Evolutionary conservation across 148 eudicot genomes (phyloP), one percentile per base, ranked within the genome.

Genomic region (Silene conica): DNA sequence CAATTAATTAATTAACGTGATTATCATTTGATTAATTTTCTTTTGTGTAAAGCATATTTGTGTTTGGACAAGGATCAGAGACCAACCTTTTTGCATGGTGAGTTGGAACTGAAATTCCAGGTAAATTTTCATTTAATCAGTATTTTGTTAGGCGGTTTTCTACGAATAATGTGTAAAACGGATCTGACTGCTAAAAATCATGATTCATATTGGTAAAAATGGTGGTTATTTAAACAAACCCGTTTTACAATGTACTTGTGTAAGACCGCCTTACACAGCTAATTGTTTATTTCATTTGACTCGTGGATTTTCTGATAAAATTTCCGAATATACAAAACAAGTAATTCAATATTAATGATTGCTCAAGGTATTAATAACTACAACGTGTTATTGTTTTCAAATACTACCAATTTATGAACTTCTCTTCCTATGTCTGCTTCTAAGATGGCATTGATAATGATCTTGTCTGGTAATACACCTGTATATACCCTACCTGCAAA

Each of bases 351-450:
- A 48, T 48, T 65, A 50, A 68, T 69, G 60, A 52, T 1, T 8
- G 12, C 45, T 52, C 22, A 12, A 22, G 41, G 57, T 12, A 23
- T 22, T 22, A 3, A 3, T 46, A 46, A 21, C 46, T 69, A 16
- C 59, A 69, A 69, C 11, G 19, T 69, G 25, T 19, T 43, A 12
- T 41, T 67, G 56, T 45, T 22, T 26, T 46, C 55, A 46, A 18
- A 10, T 45, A 45, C 8, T 67, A 45, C 13, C 46, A 46, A 46
- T 46, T 46, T 3, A 7, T 5, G 45, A 69, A 10, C 19, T 19
- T 68, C 46, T 69, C 54, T 69, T 69, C 60, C 52, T 48, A 69
- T 22, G 60, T 12, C 31, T 46, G 59, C 4, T 50, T 69, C 41
- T 22, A 8, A 48, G 60, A 69, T 48, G 34, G 21, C 13, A 22